Percentiles rank a stretch among this genome's conserved stretches.
phyloP scores from a whole-genome alignment of 306 rosid species.

The Abrus precatorius region DNA sequence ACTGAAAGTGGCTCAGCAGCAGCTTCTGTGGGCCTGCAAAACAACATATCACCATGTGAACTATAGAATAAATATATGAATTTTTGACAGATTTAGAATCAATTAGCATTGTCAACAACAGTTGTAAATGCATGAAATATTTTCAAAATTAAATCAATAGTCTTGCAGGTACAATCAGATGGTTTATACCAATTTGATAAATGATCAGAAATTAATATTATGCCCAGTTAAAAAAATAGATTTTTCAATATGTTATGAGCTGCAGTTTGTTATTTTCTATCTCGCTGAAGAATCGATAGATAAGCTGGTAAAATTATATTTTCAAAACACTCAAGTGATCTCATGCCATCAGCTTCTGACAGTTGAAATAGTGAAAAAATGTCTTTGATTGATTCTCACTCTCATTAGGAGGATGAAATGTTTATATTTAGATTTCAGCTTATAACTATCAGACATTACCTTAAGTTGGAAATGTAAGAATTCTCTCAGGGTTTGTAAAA shows the following conservation, averaged over 20 bases:
- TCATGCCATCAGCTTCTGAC: not conserved
- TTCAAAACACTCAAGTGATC: not conserved
- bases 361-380: not conserved
- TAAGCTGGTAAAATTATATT: not conserved
- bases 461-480: not conserved
- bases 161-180: slow-evolving; percentile 15
- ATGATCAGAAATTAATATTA: not conserved
- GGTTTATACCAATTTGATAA: not conserved
- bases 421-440: not conserved
- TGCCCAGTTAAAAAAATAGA: not conserved
- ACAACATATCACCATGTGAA: slow-evolving; percentile 45
- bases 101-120: slow-evolving; percentile 13
- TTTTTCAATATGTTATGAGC: not conserved
- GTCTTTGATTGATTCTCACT: slow-evolving; percentile 8
- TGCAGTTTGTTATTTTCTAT: slow-evolving; percentile 1
- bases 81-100: slow-evolving; percentile 11
- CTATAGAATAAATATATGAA: not conserved
- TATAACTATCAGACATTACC: not conserved
- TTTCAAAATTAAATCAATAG: slow-evolving; percentile 4
- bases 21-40: slow-evolving; percentile 74
- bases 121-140: slow-evolving; percentile 16
- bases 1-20: slow-evolving; percentile 68
- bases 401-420: not conserved
- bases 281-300: not conserved
- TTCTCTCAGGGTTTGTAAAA: not conserved